A percentile compares a stretch with the other conserved stretches of the same genome.
These are phyloP conservation scores for Phylloporus sp. DNA, from an alignment of 768 basidiomycete genomes.

Conservation along the genomic window DNA sequence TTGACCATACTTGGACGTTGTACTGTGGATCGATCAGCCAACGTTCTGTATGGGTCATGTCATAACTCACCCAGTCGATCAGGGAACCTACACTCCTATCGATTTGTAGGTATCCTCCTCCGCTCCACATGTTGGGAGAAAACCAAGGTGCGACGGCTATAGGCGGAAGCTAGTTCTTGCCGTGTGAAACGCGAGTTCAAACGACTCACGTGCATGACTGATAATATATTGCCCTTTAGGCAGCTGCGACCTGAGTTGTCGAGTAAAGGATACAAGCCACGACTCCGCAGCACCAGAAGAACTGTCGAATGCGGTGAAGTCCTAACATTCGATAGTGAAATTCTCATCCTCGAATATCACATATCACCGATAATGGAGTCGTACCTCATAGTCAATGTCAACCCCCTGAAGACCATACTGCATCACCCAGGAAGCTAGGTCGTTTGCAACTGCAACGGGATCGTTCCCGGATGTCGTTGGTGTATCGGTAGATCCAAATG, in stretches of 20 bases:
- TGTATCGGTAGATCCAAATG: constrained; percentile 40
- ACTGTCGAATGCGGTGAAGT: constrained; percentile 51
- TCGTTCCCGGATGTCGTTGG: constrained; percentile 41
- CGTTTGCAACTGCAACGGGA: constrained; percentile 36
- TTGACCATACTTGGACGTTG: constrained; percentile 35
- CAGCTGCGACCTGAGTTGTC: constrained; percentile 27
- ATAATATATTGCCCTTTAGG: constrained; percentile 32
- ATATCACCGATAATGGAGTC: not conserved
- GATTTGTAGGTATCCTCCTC: constrained; percentile 40
- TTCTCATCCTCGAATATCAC: too few species aligned
- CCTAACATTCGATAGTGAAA: too few species aligned
- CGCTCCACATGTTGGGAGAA: constrained; percentile 31
- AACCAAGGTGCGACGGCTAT: constrained; percentile 46
- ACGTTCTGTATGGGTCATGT: not conserved
- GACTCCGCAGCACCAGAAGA: constrained; percentile 44
- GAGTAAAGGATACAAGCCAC: constrained; percentile 34
- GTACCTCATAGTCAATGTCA: constrained; percentile 50
- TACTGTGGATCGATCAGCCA: constrained; percentile 28
- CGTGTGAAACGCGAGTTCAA: too few species aligned
- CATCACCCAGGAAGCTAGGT: constrained; percentile 43
- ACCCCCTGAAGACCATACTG: constrained; percentile 47
- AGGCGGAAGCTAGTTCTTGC: too few species aligned
- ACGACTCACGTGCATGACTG: constrained; percentile 33
- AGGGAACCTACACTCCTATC: constrained; percentile 37
- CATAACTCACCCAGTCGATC: constrained; percentile 40